These are phyloP conservation scores for Xylaria intraflava DNA, from an alignment of 495 filamentous ascomycete species.

Conservation along the genomic window DNA sequence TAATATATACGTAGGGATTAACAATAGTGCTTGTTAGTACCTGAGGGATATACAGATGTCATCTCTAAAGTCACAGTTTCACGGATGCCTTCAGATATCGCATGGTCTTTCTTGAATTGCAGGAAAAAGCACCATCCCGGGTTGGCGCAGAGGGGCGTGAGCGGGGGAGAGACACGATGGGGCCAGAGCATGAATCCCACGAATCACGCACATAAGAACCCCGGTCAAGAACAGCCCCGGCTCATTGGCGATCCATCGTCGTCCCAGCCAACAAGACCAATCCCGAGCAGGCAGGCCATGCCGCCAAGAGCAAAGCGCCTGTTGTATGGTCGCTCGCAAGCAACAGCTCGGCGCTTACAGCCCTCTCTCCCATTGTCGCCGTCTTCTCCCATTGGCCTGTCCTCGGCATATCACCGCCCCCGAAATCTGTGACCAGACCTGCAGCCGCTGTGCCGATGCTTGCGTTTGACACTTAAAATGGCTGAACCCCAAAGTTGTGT, in stretches of 20 bases:
- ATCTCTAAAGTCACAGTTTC: no score
- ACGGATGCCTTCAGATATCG: no score
- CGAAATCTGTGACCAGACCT: slow-evolving; percentile 23
- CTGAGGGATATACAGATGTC: no score
- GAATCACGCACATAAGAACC: no score
- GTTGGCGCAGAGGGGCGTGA: no score
- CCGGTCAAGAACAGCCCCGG: background rate
- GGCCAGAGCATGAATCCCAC: no score
- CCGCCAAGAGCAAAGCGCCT: slow-evolving; percentile 12
- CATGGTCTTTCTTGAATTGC: no score
- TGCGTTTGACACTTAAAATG: slow-evolving; percentile 25
- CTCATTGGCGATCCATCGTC: slow-evolving; percentile 5
- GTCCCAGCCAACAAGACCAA: slow-evolving; percentile 12
- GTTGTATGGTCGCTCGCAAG: slow-evolving; percentile 4
- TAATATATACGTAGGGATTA: no score
- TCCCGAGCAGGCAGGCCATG: slow-evolving; percentile 15
- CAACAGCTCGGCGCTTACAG: slow-evolving; percentile 27
- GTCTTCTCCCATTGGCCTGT: slow-evolving; percentile 22
- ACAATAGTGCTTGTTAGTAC: no score
- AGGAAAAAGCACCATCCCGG: no score
- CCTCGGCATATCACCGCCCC: slow-evolving; percentile 22
- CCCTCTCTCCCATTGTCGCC: slow-evolving; percentile 13
- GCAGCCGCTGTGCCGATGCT: slow-evolving; percentile 20
- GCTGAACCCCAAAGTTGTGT: slow-evolving; percentile 19
- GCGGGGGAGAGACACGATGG: no score